A percentile compares a stretch with the other conserved stretches of the same genome.
Conservation (phyloP, 768 basidiomycete species). For the Mycena leptocephala region DNA sequence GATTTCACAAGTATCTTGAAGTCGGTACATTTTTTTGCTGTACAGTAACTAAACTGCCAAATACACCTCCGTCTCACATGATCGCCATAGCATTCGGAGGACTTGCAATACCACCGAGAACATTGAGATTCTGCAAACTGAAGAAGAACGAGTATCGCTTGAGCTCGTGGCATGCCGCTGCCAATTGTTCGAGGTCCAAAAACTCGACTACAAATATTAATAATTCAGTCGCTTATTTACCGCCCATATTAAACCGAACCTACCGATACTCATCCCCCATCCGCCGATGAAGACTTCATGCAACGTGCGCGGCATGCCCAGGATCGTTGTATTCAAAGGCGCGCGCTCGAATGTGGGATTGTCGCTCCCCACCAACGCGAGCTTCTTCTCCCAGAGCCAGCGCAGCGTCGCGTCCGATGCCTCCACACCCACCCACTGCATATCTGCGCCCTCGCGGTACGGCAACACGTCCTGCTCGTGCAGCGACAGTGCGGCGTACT, state of each 20-base stretch:
- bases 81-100: constrained; percentile 27
- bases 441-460: not conserved
- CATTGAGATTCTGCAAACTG: constrained; percentile 26
- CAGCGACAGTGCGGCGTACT: constrained; percentile 16
- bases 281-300: constrained; percentile 33
- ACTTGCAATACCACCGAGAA: constrained; percentile 26
- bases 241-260: not conserved
- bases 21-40: too few species aligned
- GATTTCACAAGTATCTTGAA: too few species aligned
- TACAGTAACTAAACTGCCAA: too few species aligned
- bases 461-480: constrained; percentile 24
- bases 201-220: constrained; percentile 7
- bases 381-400: constrained; percentile 36
- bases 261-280: constrained; percentile 29
- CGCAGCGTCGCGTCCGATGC: constrained; percentile 21
- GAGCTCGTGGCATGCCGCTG: constrained; percentile 20
- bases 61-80: not conserved
- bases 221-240: not conserved
- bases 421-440: constrained; percentile 12
- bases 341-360: constrained; percentile 22
- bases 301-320: not conserved
- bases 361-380: constrained; percentile 25
- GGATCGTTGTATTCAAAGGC: not conserved
- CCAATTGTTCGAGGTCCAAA: constrained; percentile 16
- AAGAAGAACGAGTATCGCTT: constrained; percentile 25